Conservation (phyloP, 139 green algal species). For the Closterium sp. region DNA sequence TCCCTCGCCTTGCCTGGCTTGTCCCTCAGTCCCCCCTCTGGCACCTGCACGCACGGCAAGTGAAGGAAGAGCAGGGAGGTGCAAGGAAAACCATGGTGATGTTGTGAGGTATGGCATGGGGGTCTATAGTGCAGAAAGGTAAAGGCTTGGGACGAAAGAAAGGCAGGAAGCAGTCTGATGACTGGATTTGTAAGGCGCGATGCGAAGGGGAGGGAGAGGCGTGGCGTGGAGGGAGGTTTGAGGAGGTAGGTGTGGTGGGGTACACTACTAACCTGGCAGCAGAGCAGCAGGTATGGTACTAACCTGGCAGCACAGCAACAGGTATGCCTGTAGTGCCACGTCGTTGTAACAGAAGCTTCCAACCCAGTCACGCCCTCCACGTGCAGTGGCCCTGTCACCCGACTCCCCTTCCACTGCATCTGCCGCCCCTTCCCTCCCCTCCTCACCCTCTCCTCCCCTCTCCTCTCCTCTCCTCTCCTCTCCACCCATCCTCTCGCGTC, state of each 20-base stretch:
- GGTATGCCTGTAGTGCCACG: slow-evolving; percentile 73
- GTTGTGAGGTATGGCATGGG: too few relatives aligned
- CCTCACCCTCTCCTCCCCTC: neutral
- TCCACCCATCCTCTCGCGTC: neutral
- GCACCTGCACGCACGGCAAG: slow-evolving; percentile 7
- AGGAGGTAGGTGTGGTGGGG: too few relatives aligned
- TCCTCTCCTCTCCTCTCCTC: neutral
- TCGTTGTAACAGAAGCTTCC: neutral
- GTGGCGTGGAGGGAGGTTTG: too few relatives aligned
- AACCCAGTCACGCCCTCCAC: neutral
- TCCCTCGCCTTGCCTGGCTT: slow-evolving; percentile 84
- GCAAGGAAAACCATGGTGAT: too few relatives aligned
- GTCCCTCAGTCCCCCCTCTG: slow-evolving; percentile 82
- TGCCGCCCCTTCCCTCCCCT: neutral
- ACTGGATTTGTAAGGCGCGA: too few relatives aligned
- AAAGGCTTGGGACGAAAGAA: too few relatives aligned
- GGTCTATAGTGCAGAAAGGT: too few relatives aligned
- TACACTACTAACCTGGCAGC: too few relatives aligned
- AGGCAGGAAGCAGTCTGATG: too few relatives aligned
- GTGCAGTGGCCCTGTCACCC: neutral
- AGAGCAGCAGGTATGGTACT: too few relatives aligned
- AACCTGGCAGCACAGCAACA: slow-evolving; percentile 74
- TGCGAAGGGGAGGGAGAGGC: too few relatives aligned
- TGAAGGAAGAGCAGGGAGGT: too few relatives aligned
- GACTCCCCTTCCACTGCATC: neutral